Conservation (phyloP, 1,284 basidiomycete genomes). For the Chalciporus sp. region DNA sequence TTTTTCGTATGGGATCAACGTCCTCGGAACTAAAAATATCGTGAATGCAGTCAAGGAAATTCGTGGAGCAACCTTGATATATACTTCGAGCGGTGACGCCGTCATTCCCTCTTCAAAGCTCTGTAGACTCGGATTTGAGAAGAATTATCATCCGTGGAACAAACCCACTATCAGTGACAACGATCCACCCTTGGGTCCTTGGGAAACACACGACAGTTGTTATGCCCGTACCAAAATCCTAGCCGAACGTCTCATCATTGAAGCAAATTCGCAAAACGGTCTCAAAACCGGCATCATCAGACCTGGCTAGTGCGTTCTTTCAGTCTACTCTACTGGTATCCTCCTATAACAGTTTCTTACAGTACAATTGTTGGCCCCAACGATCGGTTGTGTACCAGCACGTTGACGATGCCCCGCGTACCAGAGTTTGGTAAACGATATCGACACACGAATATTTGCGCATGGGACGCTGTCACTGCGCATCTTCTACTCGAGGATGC, state of each 20-base stretch:
- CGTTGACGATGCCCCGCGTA: constrained; percentile 31
- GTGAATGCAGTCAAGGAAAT: constrained; percentile 30
- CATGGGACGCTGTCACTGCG: constrained; percentile 40
- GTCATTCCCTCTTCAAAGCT: constrained; percentile 31
- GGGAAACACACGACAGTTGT: constrained; percentile 23
- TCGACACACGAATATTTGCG: constrained; percentile 35
- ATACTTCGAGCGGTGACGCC: constrained; percentile 35
- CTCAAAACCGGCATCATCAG: constrained; percentile 35
- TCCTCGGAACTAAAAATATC: constrained; percentile 34
- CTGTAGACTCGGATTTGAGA: constrained; percentile 30
- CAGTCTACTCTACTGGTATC: not conserved
- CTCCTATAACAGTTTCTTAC: not conserved
- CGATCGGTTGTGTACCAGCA: constrained; percentile 35
- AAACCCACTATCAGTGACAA: constrained; percentile 24
- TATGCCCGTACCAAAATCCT: constrained; percentile 35
- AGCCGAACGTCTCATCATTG: constrained; percentile 35
- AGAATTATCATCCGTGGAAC: constrained; percentile 12
- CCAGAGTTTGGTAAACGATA: constrained; percentile 36
- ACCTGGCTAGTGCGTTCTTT: constrained; percentile 33
- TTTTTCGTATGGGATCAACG: constrained; percentile 35
- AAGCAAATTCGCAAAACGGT: constrained; percentile 25
- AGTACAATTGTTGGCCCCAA: constrained; percentile 39
- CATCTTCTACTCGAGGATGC: constrained; percentile 37
- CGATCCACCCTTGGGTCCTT: constrained; percentile 23
- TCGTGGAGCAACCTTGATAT: constrained; percentile 31